Evolutionary conservation across 2,329 filamentous ascomycete genomes (phyloP), one percentile per base, ranked within the genome.

Genomic region (Laburnicola sp.): DNA sequence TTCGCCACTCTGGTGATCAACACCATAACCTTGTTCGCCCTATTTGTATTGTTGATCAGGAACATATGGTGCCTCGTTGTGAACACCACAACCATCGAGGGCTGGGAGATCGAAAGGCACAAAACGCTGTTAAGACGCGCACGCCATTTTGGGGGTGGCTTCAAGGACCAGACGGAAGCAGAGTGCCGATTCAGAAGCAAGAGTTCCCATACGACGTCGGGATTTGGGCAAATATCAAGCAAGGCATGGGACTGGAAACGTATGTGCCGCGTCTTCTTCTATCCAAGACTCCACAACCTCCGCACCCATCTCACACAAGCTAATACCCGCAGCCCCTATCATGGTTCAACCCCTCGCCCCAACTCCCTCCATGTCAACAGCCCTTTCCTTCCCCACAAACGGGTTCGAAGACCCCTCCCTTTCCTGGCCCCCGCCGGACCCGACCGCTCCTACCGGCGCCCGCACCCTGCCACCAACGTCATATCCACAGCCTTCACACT

Each of bases 131-230:
- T 80, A 4, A 69, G 76, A 3, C 74, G 78, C 11, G 75, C 77
- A 2, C 64, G 73, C 3, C 67, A 72, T 32, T 76, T 82, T 21
- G 84, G 84, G 84, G 84, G 4, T 82, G 77, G 60, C 73, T 78
- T 38, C 71, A 82, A 31, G 81, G 78, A 0, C 82, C 83, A 0
- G 80, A 84, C 38, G 84, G 84, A 2, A 69, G 72, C 2, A 75
- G 76, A 49, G 56, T 86, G 2, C 73, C 77, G 8, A 80, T 88
- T 37, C 77, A 81, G 50, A 81, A 79, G 46, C 82, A 92, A 62
- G 88, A 93, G 70, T 94, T 91, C 61, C 90, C 89, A 0, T 94
- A 91, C 72, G 89, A 95, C 64, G 74, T 93, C 38, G 88, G 88
- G 43, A 77, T 94, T 61, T 91, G 84, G 75, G 69, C 75, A 31